Evolutionary conservation across 805 yeast species (phyloP), one percentile per base, ranked within the genome.

Genomic region (Saturnispora besseyi): DNA sequence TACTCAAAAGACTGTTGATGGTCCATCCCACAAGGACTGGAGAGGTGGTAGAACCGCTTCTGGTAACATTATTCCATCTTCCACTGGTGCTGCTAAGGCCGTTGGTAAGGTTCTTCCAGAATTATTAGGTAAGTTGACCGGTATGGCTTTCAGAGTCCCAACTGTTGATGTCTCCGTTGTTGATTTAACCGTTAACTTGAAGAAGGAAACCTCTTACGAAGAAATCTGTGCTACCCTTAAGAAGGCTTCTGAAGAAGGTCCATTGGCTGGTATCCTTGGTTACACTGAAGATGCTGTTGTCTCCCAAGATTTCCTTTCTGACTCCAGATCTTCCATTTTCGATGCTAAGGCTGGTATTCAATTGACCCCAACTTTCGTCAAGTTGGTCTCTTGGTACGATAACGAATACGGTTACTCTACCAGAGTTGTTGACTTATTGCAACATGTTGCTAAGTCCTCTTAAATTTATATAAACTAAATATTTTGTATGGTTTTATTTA

Each of bases 1-100:
- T 62, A 85, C 96, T 64, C 96, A 88, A 75, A 88, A 88, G 83
- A 84, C 95, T 56, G 96, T 88, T 59, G 96, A 88, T 71, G 96
- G 96, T 75, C 95, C 96, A 64, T 87, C 96, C 70, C 88, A 83
- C 81, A 88, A 88, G 81, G 96, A 88, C 79, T 88, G 96, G 96
- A 84, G 96, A 82, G 96, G 96, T 71, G 96, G 96, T 72, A 85
- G 96, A 78, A 84, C 96, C 62, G 96, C 96, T 68, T 84, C 91
- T 56, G 95, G 90, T 68, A 88, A 88, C 84, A 86, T 88, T 71
- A 88, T 88, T 62, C 96, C 96, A 67, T 87, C 95, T 38, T 85
- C 96, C 57, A 88, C 96, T 57, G 96, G 96, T 82, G 96, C 96
- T 64, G 96, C 96, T 66, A 88, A 88, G 83, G 96, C 96, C 59